A percentile compares a stretch with the other conserved stretches of the same genome.
phyloP scores from a whole-genome alignment of 2,329 filamentous ascomycete genomes.

The Pseudogymnoascus sp. region DNA sequence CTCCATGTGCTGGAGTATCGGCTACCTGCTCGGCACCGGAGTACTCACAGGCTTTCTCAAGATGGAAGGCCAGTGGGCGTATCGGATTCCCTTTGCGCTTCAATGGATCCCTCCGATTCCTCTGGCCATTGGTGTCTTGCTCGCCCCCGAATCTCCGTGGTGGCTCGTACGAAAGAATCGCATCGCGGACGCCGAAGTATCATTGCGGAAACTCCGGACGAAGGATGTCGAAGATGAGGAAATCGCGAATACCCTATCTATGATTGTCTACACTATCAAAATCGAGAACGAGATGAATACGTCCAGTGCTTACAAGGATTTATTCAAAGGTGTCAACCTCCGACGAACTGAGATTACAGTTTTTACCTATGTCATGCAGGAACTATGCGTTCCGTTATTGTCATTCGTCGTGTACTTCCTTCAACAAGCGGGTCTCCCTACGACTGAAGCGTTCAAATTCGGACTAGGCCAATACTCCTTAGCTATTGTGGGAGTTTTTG shows the following conservation, averaged over 20 bases:
- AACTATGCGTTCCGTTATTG: constrained; percentile 46
- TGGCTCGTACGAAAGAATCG: constrained; percentile 38
- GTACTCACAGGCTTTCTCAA: constrained; percentile 37
- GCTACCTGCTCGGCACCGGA: constrained; percentile 39
- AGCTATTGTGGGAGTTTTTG: constrained; percentile 34
- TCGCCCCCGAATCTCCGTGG: constrained; percentile 40
- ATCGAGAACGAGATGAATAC: constrained; percentile 37
- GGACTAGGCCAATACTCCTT: constrained; percentile 39
- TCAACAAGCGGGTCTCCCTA: constrained; percentile 43
- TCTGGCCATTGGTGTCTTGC: constrained; percentile 33
- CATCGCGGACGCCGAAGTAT: constrained; percentile 34
- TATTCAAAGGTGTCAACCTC: constrained; percentile 38
- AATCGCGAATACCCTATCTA: constrained; percentile 29
- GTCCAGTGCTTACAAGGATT: constrained; percentile 39
- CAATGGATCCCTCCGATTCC: constrained; percentile 43
- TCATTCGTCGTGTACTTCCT: constrained; percentile 55
- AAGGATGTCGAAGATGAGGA: constrained; percentile 35
- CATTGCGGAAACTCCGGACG: neutral
- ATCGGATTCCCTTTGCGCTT: constrained; percentile 38
- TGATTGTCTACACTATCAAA: constrained; percentile 47
- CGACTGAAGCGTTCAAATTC: constrained; percentile 43
- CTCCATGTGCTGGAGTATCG: constrained; percentile 43
- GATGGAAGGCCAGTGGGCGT: constrained; percentile 37
- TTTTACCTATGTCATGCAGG: constrained; percentile 3
- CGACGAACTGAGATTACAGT: constrained; percentile 42